Evolutionary conservation across 2,329 filamentous ascomycete genomes (phyloP), one percentile per base, ranked within the genome.

Genomic region (Coniosporium tulheliwenetii): DNA sequence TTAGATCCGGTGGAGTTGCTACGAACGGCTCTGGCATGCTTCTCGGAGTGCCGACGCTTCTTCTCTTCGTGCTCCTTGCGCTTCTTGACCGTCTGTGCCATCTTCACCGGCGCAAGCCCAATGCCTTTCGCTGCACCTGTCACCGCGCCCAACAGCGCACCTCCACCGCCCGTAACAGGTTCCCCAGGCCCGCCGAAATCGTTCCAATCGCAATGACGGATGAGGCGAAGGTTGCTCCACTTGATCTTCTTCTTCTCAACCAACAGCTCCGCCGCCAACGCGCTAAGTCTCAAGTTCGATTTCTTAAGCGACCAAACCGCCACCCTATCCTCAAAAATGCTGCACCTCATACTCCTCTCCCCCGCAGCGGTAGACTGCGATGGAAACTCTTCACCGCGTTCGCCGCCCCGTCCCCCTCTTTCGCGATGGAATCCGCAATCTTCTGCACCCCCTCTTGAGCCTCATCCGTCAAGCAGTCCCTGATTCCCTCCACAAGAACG

Each of bases 161-260:
- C 73, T 30, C 74, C 73, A 3, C 73, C 62, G 2, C 79, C 81
- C 0, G 79, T 81, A 10, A 85, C 62, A 0, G 81, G 81, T 52
- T 85, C 81, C 0, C 80, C 80, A 0, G 80, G 79, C 0, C 81
- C 81, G 47, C 81, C 78, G 49, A 84, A 85, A 49, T 85, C 80
- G 48, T 83, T 82, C 78, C 80, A 85, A 49, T 83, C 79, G 39
- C 70, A 73, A 49, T 81, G 77, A 8, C 81, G 66, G 8, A 82
- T 51, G 0, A 85, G 64, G 10, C 73, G 69, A 37, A 85, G 57
- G 43, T 75, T 71, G 41, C 70, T 72, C 72, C 77, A 83, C 16
- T 68, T 66, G 15, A 82, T 52, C 45, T 72, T 67, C n/a, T 74
- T 75, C 45, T 66, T 67, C 30, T 71, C 66, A 3, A 81, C 72